A percentile compares a stretch with the other conserved stretches of the same genome.
Conservation (phyloP, 768 basidiomycete species). For the Obba rivulosa region DNA sequence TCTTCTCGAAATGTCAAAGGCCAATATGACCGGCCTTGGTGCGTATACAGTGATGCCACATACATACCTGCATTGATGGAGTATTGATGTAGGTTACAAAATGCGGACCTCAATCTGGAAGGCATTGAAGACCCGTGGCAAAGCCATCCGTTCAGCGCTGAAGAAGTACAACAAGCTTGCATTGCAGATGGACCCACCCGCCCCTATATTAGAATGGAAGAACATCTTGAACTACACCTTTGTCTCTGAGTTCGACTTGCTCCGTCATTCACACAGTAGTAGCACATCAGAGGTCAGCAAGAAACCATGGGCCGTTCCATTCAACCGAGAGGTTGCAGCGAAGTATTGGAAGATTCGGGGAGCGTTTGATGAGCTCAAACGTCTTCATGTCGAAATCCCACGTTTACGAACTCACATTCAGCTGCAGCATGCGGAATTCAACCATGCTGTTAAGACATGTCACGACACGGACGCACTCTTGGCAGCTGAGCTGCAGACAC, state of each 20-base stretch:
- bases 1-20: conserved; percentile 2
- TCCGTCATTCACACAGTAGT: not conserved
- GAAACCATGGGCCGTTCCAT: not conserved
- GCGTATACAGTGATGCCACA: too few species aligned
- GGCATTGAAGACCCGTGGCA: conserved; percentile 3
- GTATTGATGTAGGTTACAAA: conserved; percentile 7
- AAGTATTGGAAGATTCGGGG: conserved; percentile 4
- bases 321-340: conserved; percentile 1
- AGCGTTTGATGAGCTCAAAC: not conserved
- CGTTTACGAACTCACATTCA: conserved; percentile 1
- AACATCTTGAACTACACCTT: conserved; percentile 4
- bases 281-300: not conserved
- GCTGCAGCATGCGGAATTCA: not conserved
- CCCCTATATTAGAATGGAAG: conserved; percentile 2
- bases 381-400: not conserved
- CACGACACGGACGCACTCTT: not conserved
- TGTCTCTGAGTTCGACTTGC: conserved; percentile 2
- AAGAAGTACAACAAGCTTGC: conserved; percentile 4
- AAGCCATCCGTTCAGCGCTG: conserved; percentile 2
- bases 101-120: conserved; percentile 5
- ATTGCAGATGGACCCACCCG: not conserved
- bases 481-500: conserved; percentile 1
- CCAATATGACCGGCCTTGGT: conserved; percentile 1
- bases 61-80: too few species aligned
- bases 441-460: not conserved